A percentile compares a stretch with the other conserved stretches of the same genome.
Conservation (phyloP, 1,284 basidiomycete species). For the Rhodotorula sp. region DNA sequence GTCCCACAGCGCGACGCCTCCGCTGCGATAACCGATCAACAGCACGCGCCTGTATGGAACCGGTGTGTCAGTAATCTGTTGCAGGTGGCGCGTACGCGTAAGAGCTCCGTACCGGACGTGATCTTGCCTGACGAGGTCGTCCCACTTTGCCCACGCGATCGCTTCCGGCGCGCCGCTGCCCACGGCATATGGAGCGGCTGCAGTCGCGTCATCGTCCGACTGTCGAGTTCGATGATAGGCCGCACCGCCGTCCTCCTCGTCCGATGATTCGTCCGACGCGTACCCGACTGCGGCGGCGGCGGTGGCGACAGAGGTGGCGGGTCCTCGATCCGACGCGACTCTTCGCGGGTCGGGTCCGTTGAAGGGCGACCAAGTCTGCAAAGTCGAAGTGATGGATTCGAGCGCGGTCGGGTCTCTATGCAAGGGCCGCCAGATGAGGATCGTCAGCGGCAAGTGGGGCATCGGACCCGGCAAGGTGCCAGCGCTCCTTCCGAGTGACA, state of each 20-base stretch:
- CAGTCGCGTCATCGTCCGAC: background rate
- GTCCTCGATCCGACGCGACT: no score
- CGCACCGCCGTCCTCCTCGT: no score
- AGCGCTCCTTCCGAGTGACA: no score
- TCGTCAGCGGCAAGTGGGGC: background rate
- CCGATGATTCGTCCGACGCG: no score
- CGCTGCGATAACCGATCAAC: conserved; percentile 20
- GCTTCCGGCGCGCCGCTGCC: background rate
- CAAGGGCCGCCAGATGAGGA: no score
- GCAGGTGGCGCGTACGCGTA: no score
- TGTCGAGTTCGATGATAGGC: no score
- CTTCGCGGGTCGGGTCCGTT: background rate
- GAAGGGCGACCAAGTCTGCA: conserved; percentile 19
- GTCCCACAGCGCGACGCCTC: conserved; percentile 29
- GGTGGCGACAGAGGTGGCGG: no score
- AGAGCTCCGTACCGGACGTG: background rate
- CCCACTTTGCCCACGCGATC: conserved; percentile 18
- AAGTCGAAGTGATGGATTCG: conserved; percentile 6
- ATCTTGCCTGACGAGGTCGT: background rate
- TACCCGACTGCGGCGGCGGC: no score
- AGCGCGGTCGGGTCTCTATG: conserved; percentile 14
- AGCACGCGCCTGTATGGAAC: conserved; percentile 24
- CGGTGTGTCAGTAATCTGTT: background rate
- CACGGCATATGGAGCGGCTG: background rate
- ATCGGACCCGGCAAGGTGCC: no score